Evolutionary conservation across 768 basidiomycete species (phyloP), one percentile per base, ranked within the genome.

Genomic region (Ramaria sp.): DNA sequence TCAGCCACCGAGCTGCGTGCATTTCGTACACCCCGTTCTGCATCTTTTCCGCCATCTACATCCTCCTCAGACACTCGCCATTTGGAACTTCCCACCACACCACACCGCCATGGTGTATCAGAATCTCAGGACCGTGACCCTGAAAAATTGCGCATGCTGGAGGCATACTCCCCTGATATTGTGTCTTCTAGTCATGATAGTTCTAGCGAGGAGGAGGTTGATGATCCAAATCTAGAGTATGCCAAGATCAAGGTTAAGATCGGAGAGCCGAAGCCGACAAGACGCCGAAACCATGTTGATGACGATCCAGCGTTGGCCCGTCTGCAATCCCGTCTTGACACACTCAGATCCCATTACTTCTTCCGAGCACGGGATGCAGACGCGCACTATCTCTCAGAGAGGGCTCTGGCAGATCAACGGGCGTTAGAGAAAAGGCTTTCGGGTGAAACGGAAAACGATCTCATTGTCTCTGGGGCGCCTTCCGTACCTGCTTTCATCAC

Each of bases 321-420:
- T 25, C 64, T 86, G 36, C 74, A 71, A 9, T 61, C 68, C 47
- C 77, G 71, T 38, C 65, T 88, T 38, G 64, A 69, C 42, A 65
- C 62, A 22, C 63, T 81, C 24, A 75, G 76, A 61, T 68, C 70
- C 22, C 72, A 83, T 64, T 88, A 88, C 60, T 77, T 88, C 54
- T 91, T 92, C 62, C 74, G 86, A 54, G 73, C 78, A 60, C 71
- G 69, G 52, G 82, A 85, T 57, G 87, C 86, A 1, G 74, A 84
- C 60, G 71, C 67, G 4, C 64, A 73, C 22, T 88, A 82, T 65
- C 70, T 66, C 27, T 66, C 68, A 16, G 78, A 82, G 62, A 76
- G 78, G 27, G 67, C 76, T 41, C 78, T 77, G 59, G 70, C 67
- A 20, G 74, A 82, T 27, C 43, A 44, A 5, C 24, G 60, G 61